Evolutionary conservation across 257 asterid genomes (phyloP).

Genomic region (Nicotiana otophora): DNA sequence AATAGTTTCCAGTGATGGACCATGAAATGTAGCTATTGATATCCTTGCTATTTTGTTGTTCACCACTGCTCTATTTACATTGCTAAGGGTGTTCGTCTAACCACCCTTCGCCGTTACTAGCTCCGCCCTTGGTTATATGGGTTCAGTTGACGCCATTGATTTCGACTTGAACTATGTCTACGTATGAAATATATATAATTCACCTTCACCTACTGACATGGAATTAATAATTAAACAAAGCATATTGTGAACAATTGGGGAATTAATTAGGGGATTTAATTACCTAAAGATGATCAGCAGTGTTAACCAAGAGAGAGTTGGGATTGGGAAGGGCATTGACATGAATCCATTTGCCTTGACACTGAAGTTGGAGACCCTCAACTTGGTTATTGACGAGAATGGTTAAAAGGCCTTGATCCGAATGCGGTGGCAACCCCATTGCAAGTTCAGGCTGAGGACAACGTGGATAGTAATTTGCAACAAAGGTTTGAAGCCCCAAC

Average conservation of each 20-base stretch:
- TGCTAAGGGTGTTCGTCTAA: conserved; percentile 19
- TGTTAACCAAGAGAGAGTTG: conserved; percentile 30
- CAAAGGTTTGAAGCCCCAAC: conserved; percentile 28
- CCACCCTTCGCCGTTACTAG: too few relatives aligned
- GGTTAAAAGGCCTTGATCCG: conserved; percentile 36
- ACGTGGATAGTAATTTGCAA: conserved; percentile 34
- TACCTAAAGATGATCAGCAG: conserved; percentile 65
- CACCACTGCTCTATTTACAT: conserved; percentile 61
- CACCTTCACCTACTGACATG: too few relatives aligned
- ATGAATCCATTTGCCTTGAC: conserved; percentile 31
- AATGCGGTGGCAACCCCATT: conserved; percentile 46
- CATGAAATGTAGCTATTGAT: conserved; percentile 53
- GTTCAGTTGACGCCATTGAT: too few relatives aligned
- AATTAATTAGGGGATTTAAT: background rate
- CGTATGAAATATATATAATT: too few relatives aligned
- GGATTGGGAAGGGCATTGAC: conserved; percentile 23
- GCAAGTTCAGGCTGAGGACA: conserved; percentile 46
- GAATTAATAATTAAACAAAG: too few relatives aligned
- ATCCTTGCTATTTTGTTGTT: conserved; percentile 46
- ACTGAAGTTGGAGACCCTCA: background rate
- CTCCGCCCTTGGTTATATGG: too few relatives aligned
- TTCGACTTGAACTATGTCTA: too few relatives aligned
- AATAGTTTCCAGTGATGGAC: conserved; percentile 50
- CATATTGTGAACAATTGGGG: too few relatives aligned
- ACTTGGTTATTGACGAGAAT: conserved; percentile 34